Percentiles rank a stretch among this genome's conserved stretches.
Conservation (phyloP, 2,329 filamentous ascomycete species). For the Alternaria novae-zelandiae region DNA sequence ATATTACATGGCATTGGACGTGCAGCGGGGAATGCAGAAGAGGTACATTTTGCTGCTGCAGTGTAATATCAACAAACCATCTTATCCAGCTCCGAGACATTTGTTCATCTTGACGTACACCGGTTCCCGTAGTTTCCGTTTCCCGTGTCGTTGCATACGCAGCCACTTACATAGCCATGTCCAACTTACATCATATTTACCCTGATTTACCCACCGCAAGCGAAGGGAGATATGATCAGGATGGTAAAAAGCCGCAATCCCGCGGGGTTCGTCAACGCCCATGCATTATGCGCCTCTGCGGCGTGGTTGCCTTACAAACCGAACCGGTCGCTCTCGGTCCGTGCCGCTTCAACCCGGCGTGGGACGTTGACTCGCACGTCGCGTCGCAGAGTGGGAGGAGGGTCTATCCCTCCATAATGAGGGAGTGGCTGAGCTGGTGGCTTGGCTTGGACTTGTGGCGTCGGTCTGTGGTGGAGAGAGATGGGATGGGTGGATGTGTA, state of each 20-base stretch:
- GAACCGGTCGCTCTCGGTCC: background rate
- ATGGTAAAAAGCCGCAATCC: background rate
- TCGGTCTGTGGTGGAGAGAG: background rate
- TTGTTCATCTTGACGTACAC: background rate
- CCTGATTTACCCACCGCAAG: background rate
- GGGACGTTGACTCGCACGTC: background rate
- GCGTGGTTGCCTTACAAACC: slow-evolving; percentile 5
- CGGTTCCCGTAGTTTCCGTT: background rate
- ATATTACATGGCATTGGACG: background rate
- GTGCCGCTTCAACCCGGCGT: background rate
- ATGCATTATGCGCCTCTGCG: slow-evolving; percentile 7
- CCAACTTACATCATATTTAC: background rate
- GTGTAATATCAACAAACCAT: background rate
- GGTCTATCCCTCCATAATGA: background rate
- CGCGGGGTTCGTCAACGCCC: background rate
- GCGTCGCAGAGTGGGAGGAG: background rate
- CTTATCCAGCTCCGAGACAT: background rate
- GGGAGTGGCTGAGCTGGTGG: background rate
- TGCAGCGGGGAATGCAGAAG: background rate
- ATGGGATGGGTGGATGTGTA: background rate
- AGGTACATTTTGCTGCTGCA: background rate
- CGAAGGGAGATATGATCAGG: background rate
- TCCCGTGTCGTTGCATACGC: background rate
- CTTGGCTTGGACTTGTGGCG: background rate
- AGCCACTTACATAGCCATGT: background rate